Conservation (phyloP, 805 yeast genomes). For the Torulaspora microellipsoides region DNA sequence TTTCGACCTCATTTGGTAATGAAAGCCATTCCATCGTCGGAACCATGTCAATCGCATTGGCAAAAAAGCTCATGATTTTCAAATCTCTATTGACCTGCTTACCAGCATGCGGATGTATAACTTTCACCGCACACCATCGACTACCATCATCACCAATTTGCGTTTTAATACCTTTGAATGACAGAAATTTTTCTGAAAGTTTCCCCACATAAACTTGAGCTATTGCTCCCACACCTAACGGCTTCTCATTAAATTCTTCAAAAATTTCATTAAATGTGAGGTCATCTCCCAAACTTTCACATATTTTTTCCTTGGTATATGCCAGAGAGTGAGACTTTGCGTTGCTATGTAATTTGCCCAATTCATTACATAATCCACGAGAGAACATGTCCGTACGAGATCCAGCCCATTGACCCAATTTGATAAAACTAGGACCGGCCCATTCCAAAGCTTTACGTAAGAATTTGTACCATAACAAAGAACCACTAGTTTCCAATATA, state of each 20-base stretch:
- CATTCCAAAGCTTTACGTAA: conserved; percentile 64
- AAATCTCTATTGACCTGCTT: conserved; percentile 72
- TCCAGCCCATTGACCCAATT: conserved; percentile 99
- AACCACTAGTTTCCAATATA: conserved; percentile 49
- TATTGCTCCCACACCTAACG: conserved; percentile 97
- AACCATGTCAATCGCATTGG: conserved; percentile 57
- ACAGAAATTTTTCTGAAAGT: conserved; percentile 44
- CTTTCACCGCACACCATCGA: conserved; percentile 80
- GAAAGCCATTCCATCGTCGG: conserved; percentile 99
- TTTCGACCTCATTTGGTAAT: conserved; percentile 88
- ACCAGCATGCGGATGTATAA: conserved; percentile 84
- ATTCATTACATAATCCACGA: conserved; percentile 65
- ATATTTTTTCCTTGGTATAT: conserved; percentile 55
- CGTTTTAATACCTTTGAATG: conserved; percentile 22
- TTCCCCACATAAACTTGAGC: conserved; percentile 89
- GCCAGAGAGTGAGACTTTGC: conserved; percentile 66
- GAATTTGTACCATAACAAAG: conserved; percentile 63
- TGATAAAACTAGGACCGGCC: conserved; percentile 90
- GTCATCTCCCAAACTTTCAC: conserved; percentile 51
- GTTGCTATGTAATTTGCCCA: conserved; percentile 76
- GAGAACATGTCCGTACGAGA: conserved; percentile 93
- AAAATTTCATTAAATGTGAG: conserved; percentile 65
- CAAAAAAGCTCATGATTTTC: conserved; percentile 77
- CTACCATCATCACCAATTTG: conserved; percentile 21
- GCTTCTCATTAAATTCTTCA: conserved; percentile 67